These are phyloP conservation scores for Pleoardoris graminearum DNA, from an alignment of 2,329 filamentous ascomycete genomes.

Conservation along the genomic window DNA sequence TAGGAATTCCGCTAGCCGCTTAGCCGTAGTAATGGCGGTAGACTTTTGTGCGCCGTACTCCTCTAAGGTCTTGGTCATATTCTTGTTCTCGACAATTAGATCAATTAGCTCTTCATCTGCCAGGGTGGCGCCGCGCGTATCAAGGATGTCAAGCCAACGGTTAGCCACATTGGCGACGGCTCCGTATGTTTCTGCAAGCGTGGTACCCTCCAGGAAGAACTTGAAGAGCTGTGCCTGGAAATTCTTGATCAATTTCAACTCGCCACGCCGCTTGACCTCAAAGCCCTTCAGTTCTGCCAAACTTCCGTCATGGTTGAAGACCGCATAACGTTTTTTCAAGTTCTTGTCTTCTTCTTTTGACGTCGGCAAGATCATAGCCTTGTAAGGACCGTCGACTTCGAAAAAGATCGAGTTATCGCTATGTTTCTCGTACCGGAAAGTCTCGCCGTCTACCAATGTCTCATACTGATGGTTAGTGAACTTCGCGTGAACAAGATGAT, in stretches of 20 bases:
- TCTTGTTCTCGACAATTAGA: constrained; percentile 99
- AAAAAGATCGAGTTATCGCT: constrained; percentile 99
- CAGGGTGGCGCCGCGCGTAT: constrained; percentile 83
- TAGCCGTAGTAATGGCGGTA: constrained; percentile 98
- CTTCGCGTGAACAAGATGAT: constrained; percentile 89
- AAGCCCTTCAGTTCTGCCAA: constrained; percentile 96
- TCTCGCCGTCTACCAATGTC: constrained; percentile 75
- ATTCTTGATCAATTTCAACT: constrained; percentile 99
- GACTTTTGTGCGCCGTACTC: constrained; percentile 97
- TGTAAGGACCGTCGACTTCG: constrained; percentile 97
- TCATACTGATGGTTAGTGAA: constrained; percentile 99
- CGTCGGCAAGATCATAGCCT: constrained; percentile 93
- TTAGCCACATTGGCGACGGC: constrained; percentile 95
- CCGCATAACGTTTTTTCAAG: constrained; percentile 97
- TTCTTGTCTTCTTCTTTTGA: constrained; percentile 99
- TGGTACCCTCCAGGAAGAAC: constrained; percentile 92
- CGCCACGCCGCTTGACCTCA: constrained; percentile 94
- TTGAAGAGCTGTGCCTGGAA: constrained; percentile 99
- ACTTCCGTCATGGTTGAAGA: constrained; percentile 97
- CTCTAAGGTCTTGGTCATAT: constrained; percentile 94
- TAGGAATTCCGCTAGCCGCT: constrained; percentile 90
- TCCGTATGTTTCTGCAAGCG: constrained; percentile 83
- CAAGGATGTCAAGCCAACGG: constrained; percentile 91
- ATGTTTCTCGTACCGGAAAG: constrained; percentile 91
- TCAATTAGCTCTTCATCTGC: constrained; percentile 98